Percentiles rank a stretch among this genome's conserved stretches.
phyloP scores from a whole-genome alignment of 148 eudicot species.

The Salicornia ramosissima region DNA sequence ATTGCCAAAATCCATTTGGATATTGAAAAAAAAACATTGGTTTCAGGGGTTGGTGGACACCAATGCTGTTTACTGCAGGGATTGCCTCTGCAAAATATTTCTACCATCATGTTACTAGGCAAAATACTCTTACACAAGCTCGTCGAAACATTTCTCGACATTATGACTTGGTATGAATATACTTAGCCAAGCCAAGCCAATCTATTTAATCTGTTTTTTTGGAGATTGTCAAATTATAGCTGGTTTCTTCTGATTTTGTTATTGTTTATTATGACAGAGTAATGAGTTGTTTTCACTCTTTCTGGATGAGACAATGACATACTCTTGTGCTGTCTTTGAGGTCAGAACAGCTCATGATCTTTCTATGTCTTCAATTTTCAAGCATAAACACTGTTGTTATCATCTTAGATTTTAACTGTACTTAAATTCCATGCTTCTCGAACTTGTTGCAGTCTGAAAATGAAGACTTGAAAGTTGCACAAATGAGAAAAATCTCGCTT shows the following conservation, averaged over 20 bases:
- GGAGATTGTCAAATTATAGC: not conserved
- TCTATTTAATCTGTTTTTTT: not conserved
- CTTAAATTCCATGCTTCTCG: not conserved
- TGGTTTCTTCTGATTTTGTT: not conserved
- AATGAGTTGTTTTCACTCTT: slow-evolving; percentile 87
- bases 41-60: slow-evolving; percentile 99
- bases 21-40: not conserved
- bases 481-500: slow-evolving; percentile 61
- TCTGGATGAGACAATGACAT: slow-evolving; percentile 95
- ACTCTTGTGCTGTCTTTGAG: slow-evolving; percentile 90
- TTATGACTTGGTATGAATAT: slow-evolving; percentile 71
- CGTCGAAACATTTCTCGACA: slow-evolving; percentile 93
- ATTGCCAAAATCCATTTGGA: not conserved
- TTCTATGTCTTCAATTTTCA: not conserved
- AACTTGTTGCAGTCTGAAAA: slow-evolving; percentile 42
- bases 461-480: slow-evolving; percentile 82
- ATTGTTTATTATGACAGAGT: slow-evolving; percentile 41
- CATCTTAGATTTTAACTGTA: no score
- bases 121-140: slow-evolving; percentile 80
- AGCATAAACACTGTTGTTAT: no score
- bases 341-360: slow-evolving; percentile 29
- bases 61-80: slow-evolving; percentile 73
- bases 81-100: slow-evolving; percentile 88
- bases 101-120: slow-evolving; percentile 64
- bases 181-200: not conserved